Base-by-base conservation (phyloP, 164 flowering plant species). In the Aristolochia contorta region DNA sequence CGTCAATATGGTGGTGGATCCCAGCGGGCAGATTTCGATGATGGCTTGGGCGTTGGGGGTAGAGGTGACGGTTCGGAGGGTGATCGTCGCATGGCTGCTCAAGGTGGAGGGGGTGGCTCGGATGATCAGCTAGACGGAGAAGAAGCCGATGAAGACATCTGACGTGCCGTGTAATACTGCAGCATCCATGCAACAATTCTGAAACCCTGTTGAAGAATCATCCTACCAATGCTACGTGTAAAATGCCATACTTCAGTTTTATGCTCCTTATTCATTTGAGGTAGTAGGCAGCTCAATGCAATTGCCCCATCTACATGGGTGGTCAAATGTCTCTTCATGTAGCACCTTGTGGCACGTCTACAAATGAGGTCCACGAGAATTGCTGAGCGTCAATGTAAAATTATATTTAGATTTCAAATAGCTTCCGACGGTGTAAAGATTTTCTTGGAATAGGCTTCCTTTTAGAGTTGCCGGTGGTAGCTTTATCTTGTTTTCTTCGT, bases 51-150 rank as follows among this genome's bases (percentile, higher is more conserved):
- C 21, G 69, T 60, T 32, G 72, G 56, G 24, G 67, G 62, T 1
- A 58, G 67, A 47, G 65, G 47, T 32, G 72, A 61, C 4, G 65
- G 72, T 25, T 47, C 59, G 21, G 70, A 73, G 19, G 64, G 61
- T 32, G 64, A 67, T 12, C 63, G 23, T 12, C 63, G 23, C 15
- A 67, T 57, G 61, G 60, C 43, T 25, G 47, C 43, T 22, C 65
- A 50, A n/a, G 70, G 65, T 45, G 49, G 69, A 50, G 50, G 30
- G 30, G 30, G 52, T 20, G 61, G 66, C 45, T 54, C 69, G 12
- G 62, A 64, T 33, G 67, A 62, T 25, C 68, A 24, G 33, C 74
- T 61, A 45, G 71, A 65, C 54, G 71, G 66, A 13, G 65, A 74
- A 14, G 71, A 62, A 20, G 72, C 30, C 1, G 56, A 53, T 14